Evolutionary conservation across 2,329 filamentous ascomycete species (phyloP), one percentile per base, ranked within the genome.

Genomic region (Epicoccum sorghinum): DNA sequence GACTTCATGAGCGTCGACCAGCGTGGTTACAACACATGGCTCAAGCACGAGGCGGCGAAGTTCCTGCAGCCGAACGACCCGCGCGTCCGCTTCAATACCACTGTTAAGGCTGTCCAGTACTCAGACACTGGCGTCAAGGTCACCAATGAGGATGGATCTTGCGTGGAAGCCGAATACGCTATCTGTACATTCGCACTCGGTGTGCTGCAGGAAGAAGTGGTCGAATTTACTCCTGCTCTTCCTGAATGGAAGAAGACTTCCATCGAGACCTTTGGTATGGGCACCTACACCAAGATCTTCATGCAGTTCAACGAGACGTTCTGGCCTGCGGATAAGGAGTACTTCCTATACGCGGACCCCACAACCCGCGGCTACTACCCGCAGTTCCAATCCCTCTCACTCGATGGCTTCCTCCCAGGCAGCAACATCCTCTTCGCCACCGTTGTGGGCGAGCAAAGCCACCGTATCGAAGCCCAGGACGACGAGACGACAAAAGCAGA

Each of bases 271-370:
- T 89, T 89, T 68, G 77, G 79, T 57, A 89, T 90, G 83, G 87
- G 84, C 6, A 89, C 86, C 0, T 90, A 89, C 73, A 90, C 86
- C 46, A 90, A 90, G 68, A 83, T 90, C 57, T 90, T 90, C 73
- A 75, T 88, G 55, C 87, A 89, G 58, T 90, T 89, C 72, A 76
- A 86, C 55, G 77, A 86, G 49, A 82, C 84, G 0, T 90, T 90
- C 71, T 90, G 87, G 88, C 80, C 81, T 61, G 65, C 73, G 0
- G 73, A 80, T 36, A 82, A 78, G 0, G 80, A 85, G 50, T 85
- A 79, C 61, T 78, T 81, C 58, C 74, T 84, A n/a, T 84, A 83
- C 58, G 80, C 82, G 0, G 75, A 78, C 35, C 79, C 80, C 0
- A 68, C 69, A 4, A 71, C 67, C 4, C 77, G 82, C 7, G 82